Percentiles rank a stretch among this genome's conserved stretches.
Conservation (phyloP, 257 asterid species). For the Nicotiana tomentosiformis region DNA sequence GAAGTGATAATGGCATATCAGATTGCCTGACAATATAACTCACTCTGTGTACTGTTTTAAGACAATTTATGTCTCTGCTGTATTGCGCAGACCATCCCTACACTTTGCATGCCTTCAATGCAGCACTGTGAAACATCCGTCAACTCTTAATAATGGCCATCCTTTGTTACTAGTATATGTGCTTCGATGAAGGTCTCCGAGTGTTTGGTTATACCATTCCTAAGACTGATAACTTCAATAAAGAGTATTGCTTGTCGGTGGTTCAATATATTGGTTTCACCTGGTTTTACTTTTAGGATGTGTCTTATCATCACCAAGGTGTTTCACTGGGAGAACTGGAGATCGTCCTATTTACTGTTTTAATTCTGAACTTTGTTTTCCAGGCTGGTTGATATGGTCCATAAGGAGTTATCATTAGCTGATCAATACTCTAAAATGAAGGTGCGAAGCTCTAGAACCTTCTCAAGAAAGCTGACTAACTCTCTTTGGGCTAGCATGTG, state of each 20-base stretch:
- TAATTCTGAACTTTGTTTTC: slow-evolving; percentile 18
- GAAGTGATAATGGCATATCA: background rate
- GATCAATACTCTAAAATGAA: slow-evolving; percentile 79
- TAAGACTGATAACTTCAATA: background rate
- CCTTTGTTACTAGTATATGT: background rate
- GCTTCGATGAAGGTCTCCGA: background rate
- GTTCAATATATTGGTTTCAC: background rate
- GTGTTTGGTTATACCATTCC: background rate
- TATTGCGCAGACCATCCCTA: background rate
- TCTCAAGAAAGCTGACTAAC: background rate
- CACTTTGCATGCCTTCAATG: background rate
- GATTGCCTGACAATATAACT: background rate
- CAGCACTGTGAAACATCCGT: background rate
- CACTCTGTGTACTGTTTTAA: background rate
- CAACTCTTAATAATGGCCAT: background rate
- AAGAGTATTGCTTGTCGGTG: background rate
- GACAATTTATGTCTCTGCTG: background rate
- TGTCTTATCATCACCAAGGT: background rate
- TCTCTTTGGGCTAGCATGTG: background rate
- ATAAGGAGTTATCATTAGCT: slow-evolving; percentile 88
- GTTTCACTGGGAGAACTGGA: background rate
- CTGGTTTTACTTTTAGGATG: background rate
- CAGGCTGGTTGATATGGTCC: slow-evolving; percentile 89
- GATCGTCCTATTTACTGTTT: background rate
- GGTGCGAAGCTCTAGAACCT: slow-evolving; percentile 42